Conservation (phyloP, 2,329 filamentous ascomycete genomes). For the Chaetomiaceae sp. region DNA sequence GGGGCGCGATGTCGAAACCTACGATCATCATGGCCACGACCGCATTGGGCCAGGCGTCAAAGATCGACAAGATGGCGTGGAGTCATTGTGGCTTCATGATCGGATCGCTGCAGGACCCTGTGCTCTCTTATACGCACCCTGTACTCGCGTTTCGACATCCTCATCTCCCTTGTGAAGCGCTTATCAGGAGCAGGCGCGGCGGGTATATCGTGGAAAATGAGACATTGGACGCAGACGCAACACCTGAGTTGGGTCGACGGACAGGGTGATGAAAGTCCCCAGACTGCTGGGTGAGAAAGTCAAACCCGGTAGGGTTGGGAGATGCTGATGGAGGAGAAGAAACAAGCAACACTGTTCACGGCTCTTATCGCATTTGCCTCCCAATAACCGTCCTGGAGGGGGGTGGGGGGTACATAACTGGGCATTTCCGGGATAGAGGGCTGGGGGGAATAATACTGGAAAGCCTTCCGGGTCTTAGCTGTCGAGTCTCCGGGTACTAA, state of each 20-base stretch:
- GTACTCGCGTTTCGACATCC: neutral
- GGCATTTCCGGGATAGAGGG: no score
- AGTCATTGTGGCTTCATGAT: neutral
- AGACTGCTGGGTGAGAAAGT: neutral
- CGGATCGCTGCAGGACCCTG: neutral
- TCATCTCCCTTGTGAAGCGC: neutral
- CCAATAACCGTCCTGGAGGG: no score
- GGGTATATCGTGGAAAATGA: neutral
- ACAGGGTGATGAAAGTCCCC: no score
- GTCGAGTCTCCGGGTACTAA: no score
- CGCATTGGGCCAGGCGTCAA: neutral
- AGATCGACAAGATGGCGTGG: neutral
- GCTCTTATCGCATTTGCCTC: no score
- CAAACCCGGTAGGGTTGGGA: neutral
- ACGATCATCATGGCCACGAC: neutral
- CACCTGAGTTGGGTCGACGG: neutral
- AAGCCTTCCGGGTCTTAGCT: no score
- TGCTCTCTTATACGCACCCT: no score
- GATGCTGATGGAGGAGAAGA: no score
- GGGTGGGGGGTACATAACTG: no score
- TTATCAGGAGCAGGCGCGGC: neutral
- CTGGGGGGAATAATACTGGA: no score
- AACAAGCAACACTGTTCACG: no score
- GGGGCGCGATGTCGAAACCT: slow-evolving; percentile 18
- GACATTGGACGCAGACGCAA: neutral